These are phyloP conservation scores for Jasminum sambac DNA, from an alignment of 257 asterid species.

Conservation along the genomic window DNA sequence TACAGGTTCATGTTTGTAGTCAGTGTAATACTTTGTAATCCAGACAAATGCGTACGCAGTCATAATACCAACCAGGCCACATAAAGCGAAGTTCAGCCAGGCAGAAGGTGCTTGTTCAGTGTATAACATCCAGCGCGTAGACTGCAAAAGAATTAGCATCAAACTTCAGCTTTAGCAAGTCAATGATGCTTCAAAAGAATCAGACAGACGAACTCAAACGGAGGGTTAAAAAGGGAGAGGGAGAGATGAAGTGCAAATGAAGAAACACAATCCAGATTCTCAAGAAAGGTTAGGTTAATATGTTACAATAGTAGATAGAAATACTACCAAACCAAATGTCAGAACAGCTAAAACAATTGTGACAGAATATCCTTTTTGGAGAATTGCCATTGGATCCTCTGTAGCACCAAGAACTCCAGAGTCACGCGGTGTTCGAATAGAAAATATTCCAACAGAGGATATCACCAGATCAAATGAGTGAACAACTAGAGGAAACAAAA, in stretches of 20 bases:
- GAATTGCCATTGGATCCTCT: slow-evolving; percentile 96
- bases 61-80: slow-evolving; percentile 95
- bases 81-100: slow-evolving; percentile 91
- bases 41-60: slow-evolving; percentile 89
- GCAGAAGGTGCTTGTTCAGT: slow-evolving; percentile 99
- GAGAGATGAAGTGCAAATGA: neutral
- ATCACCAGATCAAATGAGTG: slow-evolving; percentile 97
- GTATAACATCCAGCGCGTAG: slow-evolving; percentile 96
- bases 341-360: slow-evolving; percentile 84
- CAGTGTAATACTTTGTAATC: slow-evolving; percentile 92
- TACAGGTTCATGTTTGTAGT: slow-evolving; percentile 97
- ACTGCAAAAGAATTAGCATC: slow-evolving; percentile 52
- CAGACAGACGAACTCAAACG: neutral
- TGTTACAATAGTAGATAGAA: slow-evolving; percentile 23
- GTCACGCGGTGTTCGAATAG: slow-evolving; percentile 74
- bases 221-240: slow-evolving; percentile 8
- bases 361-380: slow-evolving; percentile 92
- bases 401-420: slow-evolving; percentile 61
- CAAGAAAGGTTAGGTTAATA: slow-evolving; percentile 6
- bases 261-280: neutral
- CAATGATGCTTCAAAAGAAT: slow-evolving; percentile 23
- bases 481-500: slow-evolving; percentile 95
- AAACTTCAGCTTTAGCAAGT: slow-evolving; percentile 28
- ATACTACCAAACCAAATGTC: slow-evolving; percentile 90
- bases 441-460: slow-evolving; percentile 88